Evolutionary conservation across 108 stramenopile species (phyloP), one percentile per base, ranked within the genome.

Genomic region (Fragilariopsis cylindrus): DNA sequence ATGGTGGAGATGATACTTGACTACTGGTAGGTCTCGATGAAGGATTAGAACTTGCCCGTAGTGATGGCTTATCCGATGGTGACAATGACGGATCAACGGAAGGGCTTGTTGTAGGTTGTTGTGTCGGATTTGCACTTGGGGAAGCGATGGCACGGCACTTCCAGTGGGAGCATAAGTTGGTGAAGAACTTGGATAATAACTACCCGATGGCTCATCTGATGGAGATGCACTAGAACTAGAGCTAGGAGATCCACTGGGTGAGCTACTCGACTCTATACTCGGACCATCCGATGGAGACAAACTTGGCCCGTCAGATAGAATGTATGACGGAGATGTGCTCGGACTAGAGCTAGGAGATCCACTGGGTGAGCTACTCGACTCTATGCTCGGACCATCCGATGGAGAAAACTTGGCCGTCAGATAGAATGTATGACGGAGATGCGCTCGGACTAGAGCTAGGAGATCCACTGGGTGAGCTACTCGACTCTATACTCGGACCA

Each of bases 351-450:
- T 41, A 30, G 11, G 58, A 30, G 41, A 6, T 41, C 4, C 15
- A 30, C 30, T 30, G n/a, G 18, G 58, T 21, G 58, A 60, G 30
- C 0, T 30, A 30, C 30, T 30, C 30, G 30, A 30, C 30, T 30
- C 30, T 41, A 4, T 60, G 3, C 40, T 60, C 41, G 58, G 72
- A 19, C n/a, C 62, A 63, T 74, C 64, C 9, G 73, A 64, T 16
- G 73, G 73, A 40, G 54, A 41, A 65, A 39, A 0, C 48, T 65
- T 9, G 73, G 54, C 60, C 49, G 21, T 74, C 65, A 43, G 73
- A 65, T 15, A 53, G 73, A 41, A 43, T 7, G 30, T 19, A 40
- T 8, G 58, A 60, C 9, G 58, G 75, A 76, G 42, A 19, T n/a
- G 5, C 4, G 18, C 16, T 56, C 55, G 41, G 58, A 60, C 58